Evolutionary conservation across 1,139 yeast genomes (phyloP).

Genomic region (Candida buenavistaensis): DNA sequence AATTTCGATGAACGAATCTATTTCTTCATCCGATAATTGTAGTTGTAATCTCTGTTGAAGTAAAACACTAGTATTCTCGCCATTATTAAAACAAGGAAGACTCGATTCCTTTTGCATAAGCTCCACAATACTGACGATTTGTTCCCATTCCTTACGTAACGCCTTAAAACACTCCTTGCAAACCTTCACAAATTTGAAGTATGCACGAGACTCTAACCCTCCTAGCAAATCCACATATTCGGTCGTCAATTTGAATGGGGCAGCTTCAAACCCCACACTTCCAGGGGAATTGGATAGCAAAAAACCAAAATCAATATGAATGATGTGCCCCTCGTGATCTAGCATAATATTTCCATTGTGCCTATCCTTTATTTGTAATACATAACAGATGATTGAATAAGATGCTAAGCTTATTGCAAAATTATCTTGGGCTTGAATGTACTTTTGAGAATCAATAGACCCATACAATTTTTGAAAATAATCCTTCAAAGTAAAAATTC

Average conservation of each 20-base stretch:
- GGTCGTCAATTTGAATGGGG: slow-evolving; percentile 87
- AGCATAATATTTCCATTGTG: slow-evolving; percentile 96
- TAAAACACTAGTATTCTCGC: slow-evolving; percentile 77
- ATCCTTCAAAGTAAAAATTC: slow-evolving; percentile 69
- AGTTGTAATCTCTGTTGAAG: slow-evolving; percentile 79
- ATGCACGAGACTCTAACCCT: slow-evolving; percentile 64
- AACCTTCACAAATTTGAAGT: slow-evolving; percentile 55
- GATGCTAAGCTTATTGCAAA: slow-evolving; percentile 86
- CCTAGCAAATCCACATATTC: slow-evolving; percentile 89
- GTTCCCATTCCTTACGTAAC: slow-evolving; percentile 69
- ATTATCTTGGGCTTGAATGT: slow-evolving; percentile 73
- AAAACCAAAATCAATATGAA: slow-evolving; percentile 96
- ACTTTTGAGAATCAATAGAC: slow-evolving; percentile 47
- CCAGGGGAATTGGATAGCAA: slow-evolving; percentile 93
- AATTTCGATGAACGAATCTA: slow-evolving; percentile 74
- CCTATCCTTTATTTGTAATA: slow-evolving; percentile 89
- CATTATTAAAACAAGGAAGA: slow-evolving; percentile 88
- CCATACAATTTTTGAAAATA: slow-evolving; percentile 81
- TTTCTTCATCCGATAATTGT: slow-evolving; percentile 69
- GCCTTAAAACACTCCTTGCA: slow-evolving; percentile 74
- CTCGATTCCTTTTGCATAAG: slow-evolving; percentile 90
- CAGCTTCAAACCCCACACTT: slow-evolving; percentile 93
- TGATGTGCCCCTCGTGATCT: slow-evolving; percentile 91
- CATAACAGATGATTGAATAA: slow-evolving; percentile 83
- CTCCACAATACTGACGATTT: slow-evolving; percentile 77